These are phyloP conservation scores for Leishmania lainsoni DNA, from an alignment of 208 protist species.

Conservation along the genomic window DNA sequence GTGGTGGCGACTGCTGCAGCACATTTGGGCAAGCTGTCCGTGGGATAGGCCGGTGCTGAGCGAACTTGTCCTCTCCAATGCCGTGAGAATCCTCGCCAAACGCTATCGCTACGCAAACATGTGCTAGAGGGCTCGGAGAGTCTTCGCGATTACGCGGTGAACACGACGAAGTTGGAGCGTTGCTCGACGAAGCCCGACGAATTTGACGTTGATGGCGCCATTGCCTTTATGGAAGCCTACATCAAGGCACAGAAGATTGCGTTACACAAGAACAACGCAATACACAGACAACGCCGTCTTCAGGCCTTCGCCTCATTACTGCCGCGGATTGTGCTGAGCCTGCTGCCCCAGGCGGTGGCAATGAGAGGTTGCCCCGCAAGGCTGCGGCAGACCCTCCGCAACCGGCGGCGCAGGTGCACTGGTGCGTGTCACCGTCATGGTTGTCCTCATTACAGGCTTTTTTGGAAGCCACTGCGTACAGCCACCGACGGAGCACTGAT, in stretches of 20 bases:
- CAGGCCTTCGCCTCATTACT: slow-evolving; percentile 12
- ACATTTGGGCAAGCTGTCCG: slow-evolving; percentile 44
- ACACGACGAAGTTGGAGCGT: not conserved
- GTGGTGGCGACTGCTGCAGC: slow-evolving; percentile 60
- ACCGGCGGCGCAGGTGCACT: slow-evolving; percentile 25
- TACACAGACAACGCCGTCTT: not conserved
- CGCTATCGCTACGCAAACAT: slow-evolving; percentile 49
- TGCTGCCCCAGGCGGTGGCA: too few species aligned
- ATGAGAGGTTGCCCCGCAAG: not conserved
- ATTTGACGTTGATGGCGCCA: slow-evolving; percentile 45
- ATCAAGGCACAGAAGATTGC: slow-evolving; percentile 21
- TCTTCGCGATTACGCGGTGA: slow-evolving; percentile 14
- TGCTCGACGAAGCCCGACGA: slow-evolving; percentile 31
- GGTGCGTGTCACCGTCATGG: slow-evolving; percentile 40
- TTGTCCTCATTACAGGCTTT: slow-evolving; percentile 30
- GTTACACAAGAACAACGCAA: not conserved
- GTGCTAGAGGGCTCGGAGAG: slow-evolving; percentile 12
- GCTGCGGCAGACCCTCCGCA: not conserved
- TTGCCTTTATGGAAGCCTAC: slow-evolving; percentile 47
- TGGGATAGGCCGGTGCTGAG: slow-evolving; percentile 33
- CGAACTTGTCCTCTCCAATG: slow-evolving; percentile 73
- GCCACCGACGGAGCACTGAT: not conserved
- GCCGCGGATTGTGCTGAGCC: slow-evolving; percentile 12
- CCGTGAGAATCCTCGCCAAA: slow-evolving; percentile 57
- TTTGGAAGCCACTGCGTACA: slow-evolving; percentile 21